Percentiles rank a stretch among this genome's conserved stretches.
Evolutionary conservation across 1,284 basidiomycete genomes (phyloP).

Genomic region (Microstroma glucosiphilum): DNA sequence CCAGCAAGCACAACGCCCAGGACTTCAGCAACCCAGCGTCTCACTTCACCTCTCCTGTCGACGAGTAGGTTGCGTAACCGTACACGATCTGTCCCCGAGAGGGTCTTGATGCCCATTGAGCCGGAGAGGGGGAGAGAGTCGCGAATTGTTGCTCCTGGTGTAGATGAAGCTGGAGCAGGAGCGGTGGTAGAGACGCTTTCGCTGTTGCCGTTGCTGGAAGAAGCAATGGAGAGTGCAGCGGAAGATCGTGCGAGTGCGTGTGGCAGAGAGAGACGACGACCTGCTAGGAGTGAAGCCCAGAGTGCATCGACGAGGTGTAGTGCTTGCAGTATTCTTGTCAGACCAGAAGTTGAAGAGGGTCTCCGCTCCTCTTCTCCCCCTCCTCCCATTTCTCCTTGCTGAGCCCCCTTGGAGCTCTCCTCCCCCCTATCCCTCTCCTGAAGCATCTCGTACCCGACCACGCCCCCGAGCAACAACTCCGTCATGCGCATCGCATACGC

Average conservation of each 20-base stretch:
- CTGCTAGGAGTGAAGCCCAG: background rate
- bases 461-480: background rate
- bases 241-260: background rate
- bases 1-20: background rate
- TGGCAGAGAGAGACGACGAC: background rate
- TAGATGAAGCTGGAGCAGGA: background rate
- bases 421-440: background rate
- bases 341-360: background rate
- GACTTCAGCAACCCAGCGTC: background rate
- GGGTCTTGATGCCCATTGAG: background rate
- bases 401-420: too few species aligned
- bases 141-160: background rate
- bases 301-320: background rate
- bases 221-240: background rate
- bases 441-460: background rate
- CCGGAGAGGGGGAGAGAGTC: background rate
- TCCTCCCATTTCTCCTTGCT: too few species aligned
- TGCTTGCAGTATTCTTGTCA: background rate
- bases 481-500: slow-evolving; percentile 4
- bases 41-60: background rate
- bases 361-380: background rate
- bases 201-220: background rate
- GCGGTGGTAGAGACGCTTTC: background rate
- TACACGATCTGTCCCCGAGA: slow-evolving; percentile 1
- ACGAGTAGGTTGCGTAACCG: background rate